Conservation (phyloP, 257 asterid species). For the Cinchona pubescens region DNA sequence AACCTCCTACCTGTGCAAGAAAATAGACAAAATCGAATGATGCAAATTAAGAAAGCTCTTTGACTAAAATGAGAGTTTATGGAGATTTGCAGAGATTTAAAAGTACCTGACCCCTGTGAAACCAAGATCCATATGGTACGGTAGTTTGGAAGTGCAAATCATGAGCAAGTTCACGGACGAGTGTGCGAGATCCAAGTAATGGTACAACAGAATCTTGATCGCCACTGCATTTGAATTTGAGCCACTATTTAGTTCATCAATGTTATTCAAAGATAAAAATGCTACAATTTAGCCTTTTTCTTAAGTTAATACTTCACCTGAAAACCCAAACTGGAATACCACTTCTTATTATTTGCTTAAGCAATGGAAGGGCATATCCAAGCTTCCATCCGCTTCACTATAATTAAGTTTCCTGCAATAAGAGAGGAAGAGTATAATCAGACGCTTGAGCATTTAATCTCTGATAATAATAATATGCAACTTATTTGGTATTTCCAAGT, state of each 20-base stretch:
- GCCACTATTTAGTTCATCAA: neutral
- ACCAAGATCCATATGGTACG: conserved; percentile 93
- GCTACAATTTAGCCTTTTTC: neutral
- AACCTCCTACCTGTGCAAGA: conserved; percentile 75
- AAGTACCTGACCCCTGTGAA: conserved; percentile 77
- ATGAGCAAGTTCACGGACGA: conserved; percentile 83
- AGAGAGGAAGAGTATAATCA: conserved; percentile 5
- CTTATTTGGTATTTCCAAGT: neutral
- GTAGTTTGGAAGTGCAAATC: conserved; percentile 63
- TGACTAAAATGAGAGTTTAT: neutral
- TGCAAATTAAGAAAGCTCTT: too few species aligned
- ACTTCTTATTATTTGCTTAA: conserved; percentile 53
- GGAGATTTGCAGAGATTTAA: neutral
- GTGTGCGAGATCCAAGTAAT: conserved; percentile 83
- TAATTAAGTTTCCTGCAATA: conserved; percentile 53
- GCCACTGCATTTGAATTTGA: conserved; percentile 48
- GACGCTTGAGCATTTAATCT: neutral
- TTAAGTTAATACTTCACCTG: conserved; percentile 45
- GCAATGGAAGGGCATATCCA: conserved; percentile 73
- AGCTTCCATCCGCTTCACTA: conserved; percentile 54
- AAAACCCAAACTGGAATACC: conserved; percentile 73
- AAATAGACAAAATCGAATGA: neutral
- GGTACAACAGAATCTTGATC: conserved; percentile 99
- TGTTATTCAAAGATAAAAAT: neutral
- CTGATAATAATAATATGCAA: too few species aligned